Base-by-base conservation (phyloP, 805 yeast species). In the Huiozyma sinensis region DNA sequence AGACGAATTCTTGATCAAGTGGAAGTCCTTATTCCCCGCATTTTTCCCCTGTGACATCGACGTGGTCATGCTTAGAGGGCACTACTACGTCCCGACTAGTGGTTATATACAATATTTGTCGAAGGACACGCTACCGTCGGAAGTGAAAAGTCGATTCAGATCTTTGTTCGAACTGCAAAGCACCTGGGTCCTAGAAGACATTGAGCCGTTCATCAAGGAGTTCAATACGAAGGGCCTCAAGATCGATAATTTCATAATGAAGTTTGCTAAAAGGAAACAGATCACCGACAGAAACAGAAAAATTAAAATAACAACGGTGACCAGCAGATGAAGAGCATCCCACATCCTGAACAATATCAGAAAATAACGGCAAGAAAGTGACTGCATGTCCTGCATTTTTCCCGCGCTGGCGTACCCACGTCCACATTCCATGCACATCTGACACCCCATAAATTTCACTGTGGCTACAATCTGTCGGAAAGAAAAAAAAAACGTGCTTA, bases 1-100 rank as follows among this genome's bases (percentile, higher is more conserved):
- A 0, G 74, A 75, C 36, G 86, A 81, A 46, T 76, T 87, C 54
- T 53, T 79, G 47, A 69, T 83, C 40, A 71, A 73, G 42, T 76
- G 89, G 79, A 76, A 78, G 52, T 67, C 79, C 1, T 64, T 71
- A 6, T 68, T 84, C 36, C 89, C 92, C 2, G 72, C 77, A 7
- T 72, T 76, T 59, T 72, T 77, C 65, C 77, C 73, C 40, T 73
- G 81, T 36, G 73, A 80, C 13, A 66, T 83, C 11, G 81, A 78
- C 45, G 49, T 83, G 11, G 56, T 63, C 4, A 61, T 75, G 49
- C 65, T 86, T 13, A 53, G 63, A 30, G 95, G 94, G 0, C 53
- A 70, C 53, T 81, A 63, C 54, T 72, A 67, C 34, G 65, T 70
- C 17, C 80, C 83, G 5, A 48, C 66, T 5, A 60, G 54, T 32